Evolutionary conservation across 345 rosid genomes (phyloP), one percentile per base, ranked within the genome.

Genomic region (Kernera saxatilis): DNA sequence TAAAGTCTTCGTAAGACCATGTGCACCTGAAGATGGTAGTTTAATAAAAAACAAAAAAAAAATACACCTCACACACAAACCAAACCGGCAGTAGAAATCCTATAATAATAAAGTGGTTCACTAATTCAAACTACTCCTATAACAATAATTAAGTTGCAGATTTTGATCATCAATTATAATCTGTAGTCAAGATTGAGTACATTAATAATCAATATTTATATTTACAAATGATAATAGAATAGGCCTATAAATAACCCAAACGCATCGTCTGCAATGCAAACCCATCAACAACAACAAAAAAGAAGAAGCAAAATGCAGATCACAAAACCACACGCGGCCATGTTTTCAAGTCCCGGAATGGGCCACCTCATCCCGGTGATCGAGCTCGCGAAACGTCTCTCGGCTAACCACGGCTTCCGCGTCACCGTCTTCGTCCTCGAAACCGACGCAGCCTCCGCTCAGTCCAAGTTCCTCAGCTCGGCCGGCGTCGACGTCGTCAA

Each of bases 261-360:
- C 8, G 17, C n/a, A 66, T 33, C n/a, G 58, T 33, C 13, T 8
- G 36, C 35, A 33, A 66, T 8, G 44, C 40, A 46, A 54, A 55
- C 49, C 17, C 23, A 44, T 22, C 53, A 21, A 1, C 32, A 45
- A 45, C 65, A 36, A 32, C 3, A 41, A 37, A 11, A 40, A 50
- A 54, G 45, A 22, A 50, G 37, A n/a, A 64, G 39, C 1, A 63
- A 49, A 27, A 84, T 82, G 86, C 72, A 72, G 22, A 45, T 43
- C 39, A 43, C 43, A 36, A 82, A 77, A 68, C 80, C 76, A 55
- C 87, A 80, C 41, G 78, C 79, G 5, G 80, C 78, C 43, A 70
- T 90, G 15, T 73, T 90, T 4, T 81, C 91, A 3, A 86, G 93
- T 63, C 94, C 90, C 8, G 92, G 96, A 56, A 71, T 85, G 83